A percentile compares a stretch with the other conserved stretches of the same genome.
Conservation (phyloP, 139 green algal genomes). For the Gonium pectorale region DNA sequence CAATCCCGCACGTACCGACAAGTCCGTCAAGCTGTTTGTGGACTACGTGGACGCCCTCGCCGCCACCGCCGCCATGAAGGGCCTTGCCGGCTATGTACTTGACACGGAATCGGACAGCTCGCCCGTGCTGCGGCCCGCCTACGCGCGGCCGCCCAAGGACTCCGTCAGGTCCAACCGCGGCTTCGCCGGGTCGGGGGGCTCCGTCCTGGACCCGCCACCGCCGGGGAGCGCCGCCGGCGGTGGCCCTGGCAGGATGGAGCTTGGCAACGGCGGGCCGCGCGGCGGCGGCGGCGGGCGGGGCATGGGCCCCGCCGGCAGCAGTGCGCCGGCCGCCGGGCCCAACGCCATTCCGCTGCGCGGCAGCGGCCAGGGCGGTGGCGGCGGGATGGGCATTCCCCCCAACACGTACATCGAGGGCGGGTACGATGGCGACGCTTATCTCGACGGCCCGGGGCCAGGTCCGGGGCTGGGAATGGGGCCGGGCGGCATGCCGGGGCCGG, state of each 20-base stretch:
- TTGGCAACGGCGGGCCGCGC: neutral
- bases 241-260: neutral
- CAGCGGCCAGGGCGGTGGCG: neutral
- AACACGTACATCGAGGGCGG: constrained; percentile 31
- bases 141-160: constrained; percentile 45
- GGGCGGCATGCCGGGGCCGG: neutral
- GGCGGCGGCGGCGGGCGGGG: neutral
- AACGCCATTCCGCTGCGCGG: neutral
- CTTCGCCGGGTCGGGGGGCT: neutral
- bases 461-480: neutral
- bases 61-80: constrained; percentile 51
- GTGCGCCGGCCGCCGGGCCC: too few relatives aligned
- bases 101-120: constrained; percentile 44
- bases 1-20: constrained; percentile 46
- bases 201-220: constrained; percentile 8
- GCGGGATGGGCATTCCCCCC: neutral
- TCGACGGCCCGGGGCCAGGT: neutral
- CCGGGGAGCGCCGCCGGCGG: neutral
- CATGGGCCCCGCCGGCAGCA: too few relatives aligned
- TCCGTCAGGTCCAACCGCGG: neutral
- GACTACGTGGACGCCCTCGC: constrained; percentile 56
- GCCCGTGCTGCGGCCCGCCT: constrained; percentile 30
- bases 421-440: neutral
- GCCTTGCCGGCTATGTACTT: constrained; percentile 55
- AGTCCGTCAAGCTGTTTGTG: constrained; percentile 60